Base-by-base conservation (phyloP, 2,329 filamentous ascomycete species). In the Fusarium hainanense region DNA sequence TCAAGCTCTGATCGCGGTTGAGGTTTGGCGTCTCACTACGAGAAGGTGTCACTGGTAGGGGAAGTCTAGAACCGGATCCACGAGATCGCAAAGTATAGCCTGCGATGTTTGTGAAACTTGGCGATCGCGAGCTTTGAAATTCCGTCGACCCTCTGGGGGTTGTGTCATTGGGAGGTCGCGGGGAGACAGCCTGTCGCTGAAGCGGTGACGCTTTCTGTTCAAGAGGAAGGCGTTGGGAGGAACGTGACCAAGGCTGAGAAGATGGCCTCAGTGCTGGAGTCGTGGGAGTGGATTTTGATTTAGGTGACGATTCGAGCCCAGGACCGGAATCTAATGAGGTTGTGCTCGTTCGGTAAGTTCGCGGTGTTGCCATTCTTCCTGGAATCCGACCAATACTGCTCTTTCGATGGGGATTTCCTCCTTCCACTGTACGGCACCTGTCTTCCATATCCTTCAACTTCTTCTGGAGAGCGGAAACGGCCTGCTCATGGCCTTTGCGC, bases 1-100 rank as follows among this genome's bases (percentile, higher is more conserved):
- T 81, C 55, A 80, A 76, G 49, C 79, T 82, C 27, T 76, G 76
- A 37, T 82, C 80, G 16, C 76, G 77, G 49, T 72, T 70, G 28
- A 79, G 70, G 9, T 69, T 75, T 3, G 82, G 81, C 1, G 81
- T 82, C 28, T 71, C 75, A 18, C 76, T 77, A 16, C 79, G 76
- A 60, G 75, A 79, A 1, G 80, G 80, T 4, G 81, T 82, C 18
- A 79, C 71, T 18, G 80, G 77, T 6, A 80, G 71, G 1, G 82
- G 82, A 6, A 83, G 73, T 49, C 79, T 80, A 4, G 82, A 83
- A 21, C 73, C 78, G 3, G 80, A 81, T 42, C 73, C 76, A 28
- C 77, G 77, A 30, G 80, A 78, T 2, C 78, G 78, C 10, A 82
- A 69, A 18, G 75, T 44, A 58, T 75, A 78, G 9, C 75, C 69